Conservation (phyloP, 305 asterid genomes). For the Lippia alba region DNA sequence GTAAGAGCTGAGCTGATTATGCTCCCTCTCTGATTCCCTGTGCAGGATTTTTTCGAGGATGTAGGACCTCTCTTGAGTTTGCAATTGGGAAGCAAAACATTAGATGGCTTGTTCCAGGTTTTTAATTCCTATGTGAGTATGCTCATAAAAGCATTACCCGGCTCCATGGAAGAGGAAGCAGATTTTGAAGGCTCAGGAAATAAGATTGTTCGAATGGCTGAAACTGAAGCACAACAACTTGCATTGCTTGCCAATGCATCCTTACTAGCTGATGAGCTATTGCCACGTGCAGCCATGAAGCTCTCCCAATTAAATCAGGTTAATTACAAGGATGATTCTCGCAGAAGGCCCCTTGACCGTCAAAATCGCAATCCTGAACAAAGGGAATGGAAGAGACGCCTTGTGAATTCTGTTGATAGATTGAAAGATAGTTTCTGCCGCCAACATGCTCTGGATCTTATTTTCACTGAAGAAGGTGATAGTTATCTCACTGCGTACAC, state of each 20-base stretch:
- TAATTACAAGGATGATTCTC: slow-evolving; percentile 72
- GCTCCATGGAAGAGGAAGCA: slow-evolving; percentile 91
- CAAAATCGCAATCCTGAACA: slow-evolving; percentile 97
- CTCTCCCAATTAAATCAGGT: slow-evolving; percentile 70
- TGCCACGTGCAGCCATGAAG: slow-evolving; percentile 98
- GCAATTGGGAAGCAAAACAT: slow-evolving; percentile 89
- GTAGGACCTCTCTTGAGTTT: slow-evolving; percentile 92
- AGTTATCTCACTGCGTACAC: slow-evolving; percentile 84
- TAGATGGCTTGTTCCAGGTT: slow-evolving; percentile 95
- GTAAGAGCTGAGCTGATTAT: slow-evolving; percentile 36
- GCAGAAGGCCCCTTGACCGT: slow-evolving; percentile 81
- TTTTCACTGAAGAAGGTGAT: slow-evolving; percentile 96
- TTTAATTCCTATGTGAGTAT: slow-evolving; percentile 80
- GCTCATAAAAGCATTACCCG: slow-evolving; percentile 95
- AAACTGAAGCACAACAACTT: slow-evolving; percentile 93
- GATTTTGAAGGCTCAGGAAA: slow-evolving; percentile 74
- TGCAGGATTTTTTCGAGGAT: slow-evolving; percentile 96
- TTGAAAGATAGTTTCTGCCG: slow-evolving; percentile 97
- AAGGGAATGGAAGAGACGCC: slow-evolving; percentile 96
- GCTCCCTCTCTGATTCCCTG: slow-evolving; percentile 27
- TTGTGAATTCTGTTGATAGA: slow-evolving; percentile 77
- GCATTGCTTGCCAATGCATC: slow-evolving; percentile 99
- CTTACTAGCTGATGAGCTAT: slow-evolving; percentile 86
- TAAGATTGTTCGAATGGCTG: slow-evolving; percentile 95
- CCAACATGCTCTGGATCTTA: slow-evolving; percentile 94